Percentiles rank a stretch among this genome's conserved stretches.
Conservation (phyloP, 495 filamentous ascomycete species). For the Penicilliopsis zonata region DNA sequence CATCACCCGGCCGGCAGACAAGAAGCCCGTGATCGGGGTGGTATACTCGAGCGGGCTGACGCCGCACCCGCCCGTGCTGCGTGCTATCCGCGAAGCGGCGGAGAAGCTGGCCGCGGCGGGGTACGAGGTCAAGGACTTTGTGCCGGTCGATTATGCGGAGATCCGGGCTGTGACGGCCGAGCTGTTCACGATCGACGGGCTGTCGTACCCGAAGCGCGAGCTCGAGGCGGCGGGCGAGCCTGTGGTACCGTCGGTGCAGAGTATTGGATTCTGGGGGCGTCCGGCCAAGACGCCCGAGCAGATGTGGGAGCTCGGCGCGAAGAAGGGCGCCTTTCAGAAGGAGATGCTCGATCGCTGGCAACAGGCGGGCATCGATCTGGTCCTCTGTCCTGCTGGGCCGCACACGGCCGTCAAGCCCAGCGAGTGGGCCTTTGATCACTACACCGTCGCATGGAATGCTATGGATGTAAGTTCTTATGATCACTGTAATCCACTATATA, state of each 20-base stretch:
- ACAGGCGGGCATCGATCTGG: constrained; percentile 15
- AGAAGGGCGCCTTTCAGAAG: constrained; percentile 12
- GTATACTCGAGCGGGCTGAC: constrained; percentile 42
- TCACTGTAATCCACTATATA: neutral
- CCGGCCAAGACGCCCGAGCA: constrained; percentile 17
- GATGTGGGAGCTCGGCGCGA: constrained; percentile 17
- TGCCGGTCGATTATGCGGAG: neutral
- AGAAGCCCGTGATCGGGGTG: constrained; percentile 36
- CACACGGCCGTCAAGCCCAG: constrained; percentile 14
- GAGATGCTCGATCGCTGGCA: constrained; percentile 19
- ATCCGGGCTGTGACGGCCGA: constrained; percentile 12
- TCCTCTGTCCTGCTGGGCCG: constrained; percentile 17
- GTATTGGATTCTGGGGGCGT: constrained; percentile 17
- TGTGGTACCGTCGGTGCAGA: constrained; percentile 13
- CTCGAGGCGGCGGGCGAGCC: constrained; percentile 17
- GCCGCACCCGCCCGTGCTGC: constrained; percentile 41
- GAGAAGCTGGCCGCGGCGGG: constrained; percentile 29
- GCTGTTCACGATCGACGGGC: constrained; percentile 19
- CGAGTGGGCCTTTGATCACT: constrained; percentile 17
- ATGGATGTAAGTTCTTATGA: constrained; percentile 11
- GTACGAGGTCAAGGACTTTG: constrained; percentile 16
- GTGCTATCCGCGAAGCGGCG: constrained; percentile 29
- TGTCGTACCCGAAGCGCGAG: constrained; percentile 17
- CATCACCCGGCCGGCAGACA: constrained; percentile 9
- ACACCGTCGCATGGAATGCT: constrained; percentile 21